Conservation (phyloP, 1,284 basidiomycete genomes). For the Pseudozyma tsukubaensis region DNA sequence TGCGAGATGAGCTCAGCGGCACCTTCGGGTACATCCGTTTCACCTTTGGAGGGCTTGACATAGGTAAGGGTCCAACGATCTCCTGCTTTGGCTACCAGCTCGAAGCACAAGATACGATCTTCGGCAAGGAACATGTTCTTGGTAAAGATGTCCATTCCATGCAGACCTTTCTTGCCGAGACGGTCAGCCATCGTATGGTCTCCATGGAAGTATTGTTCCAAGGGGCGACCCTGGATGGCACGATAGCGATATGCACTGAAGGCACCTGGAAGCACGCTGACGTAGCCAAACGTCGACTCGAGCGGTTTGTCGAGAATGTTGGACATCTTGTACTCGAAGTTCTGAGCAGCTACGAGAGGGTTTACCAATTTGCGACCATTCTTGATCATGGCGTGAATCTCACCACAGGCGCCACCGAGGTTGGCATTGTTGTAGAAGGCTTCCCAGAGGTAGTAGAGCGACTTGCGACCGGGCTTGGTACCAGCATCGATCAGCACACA, state of each 20-base stretch:
- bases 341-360: slow-evolving; percentile 78
- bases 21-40: slow-evolving; percentile 91
- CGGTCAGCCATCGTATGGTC: slow-evolving; percentile 86
- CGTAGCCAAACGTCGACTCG: slow-evolving; percentile 92
- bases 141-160: slow-evolving; percentile 98
- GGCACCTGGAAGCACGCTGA: slow-evolving; percentile 90
- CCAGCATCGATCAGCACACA: slow-evolving; percentile 67
- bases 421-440: slow-evolving; percentile 68
- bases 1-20: slow-evolving; percentile 86
- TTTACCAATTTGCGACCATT: slow-evolving; percentile 67
- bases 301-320: slow-evolving; percentile 82
- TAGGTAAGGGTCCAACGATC: slow-evolving; percentile 91
- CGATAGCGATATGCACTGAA: slow-evolving; percentile 94
- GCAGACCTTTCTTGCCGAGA: slow-evolving; percentile 90
- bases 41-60: slow-evolving; percentile 93
- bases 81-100: slow-evolving; percentile 87
- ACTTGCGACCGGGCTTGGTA: slow-evolving; percentile 66
- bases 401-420: slow-evolving; percentile 67
- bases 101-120: slow-evolving; percentile 89
- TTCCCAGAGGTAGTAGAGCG: slow-evolving; percentile 67
- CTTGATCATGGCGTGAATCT: slow-evolving; percentile 68
- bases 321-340: slow-evolving; percentile 97
- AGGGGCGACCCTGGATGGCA: slow-evolving; percentile 89
- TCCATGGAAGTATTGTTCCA: slow-evolving; percentile 98
- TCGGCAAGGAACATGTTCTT: slow-evolving; percentile 74